Conservation (phyloP, 306 rosid genomes). For the Ammopiptanthus mongolicus region DNA sequence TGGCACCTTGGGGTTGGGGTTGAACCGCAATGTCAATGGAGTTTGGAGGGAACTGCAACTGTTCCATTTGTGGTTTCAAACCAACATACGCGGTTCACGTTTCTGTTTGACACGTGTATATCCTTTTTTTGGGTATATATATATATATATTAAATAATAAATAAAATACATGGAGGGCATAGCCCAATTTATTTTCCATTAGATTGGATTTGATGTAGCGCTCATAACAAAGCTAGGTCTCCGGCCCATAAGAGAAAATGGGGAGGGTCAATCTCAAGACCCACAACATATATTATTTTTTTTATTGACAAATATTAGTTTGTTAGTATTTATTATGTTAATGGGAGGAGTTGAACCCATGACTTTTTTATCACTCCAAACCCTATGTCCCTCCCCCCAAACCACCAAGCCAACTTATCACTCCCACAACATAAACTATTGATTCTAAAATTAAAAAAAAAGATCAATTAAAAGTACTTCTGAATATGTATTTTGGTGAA, state of each 20-base stretch:
- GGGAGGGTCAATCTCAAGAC: neutral
- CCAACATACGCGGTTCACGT: conserved; percentile 30
- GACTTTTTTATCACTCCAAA: too few species aligned
- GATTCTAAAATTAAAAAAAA: neutral
- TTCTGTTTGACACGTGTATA: conserved; percentile 14
- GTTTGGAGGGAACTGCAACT: conserved; percentile 39
- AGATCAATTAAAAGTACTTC: too few species aligned
- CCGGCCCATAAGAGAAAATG: neutral
- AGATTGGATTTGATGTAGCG: neutral
- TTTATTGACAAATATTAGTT: too few species aligned
- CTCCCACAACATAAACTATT: neutral
- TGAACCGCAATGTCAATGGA: neutral
- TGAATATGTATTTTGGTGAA: too few species aligned
- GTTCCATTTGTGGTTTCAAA: conserved; percentile 47
- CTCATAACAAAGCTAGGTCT: neutral
- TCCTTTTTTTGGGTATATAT: neutral
- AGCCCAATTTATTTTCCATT: neutral
- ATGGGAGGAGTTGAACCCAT: too few species aligned
- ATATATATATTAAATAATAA: too few species aligned
- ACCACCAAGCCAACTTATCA: too few species aligned
- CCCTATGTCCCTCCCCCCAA: too few species aligned
- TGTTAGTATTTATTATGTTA: too few species aligned
- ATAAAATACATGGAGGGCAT: too few species aligned
- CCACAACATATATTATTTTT: neutral
- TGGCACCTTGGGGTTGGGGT: neutral